Conservation (phyloP, 2,329 filamentous ascomycete genomes). For the Trichoderma arundinaceum region DNA sequence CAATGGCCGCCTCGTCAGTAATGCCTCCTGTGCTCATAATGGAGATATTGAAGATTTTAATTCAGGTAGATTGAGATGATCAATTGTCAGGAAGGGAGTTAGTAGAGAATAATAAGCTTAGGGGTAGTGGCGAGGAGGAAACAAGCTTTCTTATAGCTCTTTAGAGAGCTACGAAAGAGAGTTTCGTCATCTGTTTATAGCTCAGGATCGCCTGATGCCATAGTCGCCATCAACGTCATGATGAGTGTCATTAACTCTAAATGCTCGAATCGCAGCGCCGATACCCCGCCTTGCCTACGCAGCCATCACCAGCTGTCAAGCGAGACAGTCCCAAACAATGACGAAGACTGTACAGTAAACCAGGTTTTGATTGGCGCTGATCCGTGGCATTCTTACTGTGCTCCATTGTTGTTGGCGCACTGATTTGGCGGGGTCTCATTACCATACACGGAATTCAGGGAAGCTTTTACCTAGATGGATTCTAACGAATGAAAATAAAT, state of each 20-base stretch:
- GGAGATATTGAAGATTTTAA: neutral
- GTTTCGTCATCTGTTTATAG: constrained; percentile 20
- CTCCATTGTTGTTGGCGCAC: constrained; percentile 1
- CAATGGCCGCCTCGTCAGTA: constrained; percentile 42
- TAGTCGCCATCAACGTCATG: constrained; percentile 29
- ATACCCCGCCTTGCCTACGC: constrained; percentile 29
- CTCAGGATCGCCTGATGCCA: constrained; percentile 15
- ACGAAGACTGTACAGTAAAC: constrained; percentile 8
- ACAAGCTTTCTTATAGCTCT: constrained; percentile 27
- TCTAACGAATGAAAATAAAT: neutral
- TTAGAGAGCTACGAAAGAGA: constrained; percentile 6
- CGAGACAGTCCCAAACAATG: constrained; percentile 17
- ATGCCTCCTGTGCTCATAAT: constrained; percentile 35
- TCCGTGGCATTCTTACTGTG: constrained; percentile 23
- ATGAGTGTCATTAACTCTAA: constrained; percentile 13
- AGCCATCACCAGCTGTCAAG: constrained; percentile 29
- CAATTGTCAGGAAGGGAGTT: neutral
- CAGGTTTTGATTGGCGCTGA: constrained; percentile 4
- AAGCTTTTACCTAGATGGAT: constrained; percentile 8
- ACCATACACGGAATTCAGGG: neutral
- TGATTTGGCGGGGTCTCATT: constrained; percentile 14
- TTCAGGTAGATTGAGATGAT: neutral
- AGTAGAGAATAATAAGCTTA: neutral
- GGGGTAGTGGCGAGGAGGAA: constrained; percentile 7
- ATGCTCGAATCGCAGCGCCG: constrained; percentile 16